Base-by-base conservation (phyloP, 1,284 basidiomycete species). In the Bondarzewia mesenterica region DNA sequence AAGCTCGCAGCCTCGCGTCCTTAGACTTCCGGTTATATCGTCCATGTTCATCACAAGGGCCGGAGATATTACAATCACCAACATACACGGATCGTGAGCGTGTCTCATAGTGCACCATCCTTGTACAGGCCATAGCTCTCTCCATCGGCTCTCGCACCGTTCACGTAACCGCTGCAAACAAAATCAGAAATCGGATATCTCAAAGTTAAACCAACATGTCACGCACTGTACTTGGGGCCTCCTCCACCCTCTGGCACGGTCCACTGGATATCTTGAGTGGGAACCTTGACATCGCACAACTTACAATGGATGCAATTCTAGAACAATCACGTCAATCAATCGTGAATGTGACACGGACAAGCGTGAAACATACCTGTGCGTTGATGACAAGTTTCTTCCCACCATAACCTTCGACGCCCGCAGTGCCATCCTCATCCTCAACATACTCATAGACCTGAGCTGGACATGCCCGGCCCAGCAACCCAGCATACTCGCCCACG, bases 371-470 rank as follows among this genome's bases (percentile, higher is more conserved):
- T 51, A 86, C 86, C 75, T 97, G 95, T 10, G 91, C 90, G 69
- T 99, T 99, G 67, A 98, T 99, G 16, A 97, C 86, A 50, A 99
- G 74, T 69, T 90, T 93, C 69, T 91, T 92, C 15, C 93, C 93
- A 23, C 70, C 69, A 76, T 78, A 85, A 0, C 75, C 72, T 45
- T 74, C 82, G 52, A 32, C 45, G 77, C 77, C 56, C 15, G 44
- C 43, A 0, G 53, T 52, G 14, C 56, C 58, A 15, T 54, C 69
- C 54, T 77, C 78, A 35, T 79, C 85, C n/a, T 85, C 85, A 14
- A 95, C 86, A 63, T 99, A 99, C 70, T 99, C 95, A 67, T 99
- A 99, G 25, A 99, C 96, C 3, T 85, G 91, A 0, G 96, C 96
- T 0, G 95, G 96, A 67, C 96, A 99, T 15, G 87, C 94, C 7